Conservation (phyloP, 257 asterid genomes). For the Solanum bulbocastanum region DNA sequence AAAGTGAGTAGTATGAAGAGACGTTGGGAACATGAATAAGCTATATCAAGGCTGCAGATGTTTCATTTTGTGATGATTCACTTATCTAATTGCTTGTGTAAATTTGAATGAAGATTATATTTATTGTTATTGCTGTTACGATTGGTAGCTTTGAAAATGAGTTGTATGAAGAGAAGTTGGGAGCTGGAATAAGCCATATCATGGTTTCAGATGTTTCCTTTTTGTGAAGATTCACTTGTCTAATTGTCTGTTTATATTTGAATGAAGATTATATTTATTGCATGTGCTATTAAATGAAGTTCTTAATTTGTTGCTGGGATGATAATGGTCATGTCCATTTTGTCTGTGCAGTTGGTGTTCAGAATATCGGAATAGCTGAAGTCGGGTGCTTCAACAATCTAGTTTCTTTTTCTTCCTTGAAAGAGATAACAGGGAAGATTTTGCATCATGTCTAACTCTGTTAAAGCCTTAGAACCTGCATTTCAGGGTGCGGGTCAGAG, state of each 20-base stretch:
- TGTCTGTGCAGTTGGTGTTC: conserved; percentile 12
- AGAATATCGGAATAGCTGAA: conserved; percentile 5
- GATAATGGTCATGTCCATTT: not conserved
- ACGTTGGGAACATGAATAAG: not conserved
- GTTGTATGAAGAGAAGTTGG: not conserved
- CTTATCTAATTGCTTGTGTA: not conserved
- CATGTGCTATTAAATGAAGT: not conserved
- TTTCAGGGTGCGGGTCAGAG: conserved; percentile 91
- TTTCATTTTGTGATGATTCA: not conserved
- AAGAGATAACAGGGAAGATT: conserved; percentile 13
- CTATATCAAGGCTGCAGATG: not conserved
- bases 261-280: not conserved
- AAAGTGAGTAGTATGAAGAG: not conserved
- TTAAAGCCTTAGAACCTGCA: conserved; percentile 86
- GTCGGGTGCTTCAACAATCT: conserved; percentile 13
- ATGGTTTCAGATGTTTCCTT: not conserved
- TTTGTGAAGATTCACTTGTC: not conserved
- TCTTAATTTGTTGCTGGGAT: not conserved
- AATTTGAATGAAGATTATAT: not conserved
- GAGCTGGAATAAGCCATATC: not conserved
- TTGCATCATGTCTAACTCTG: conserved; percentile 54
- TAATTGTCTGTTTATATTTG: not conserved
- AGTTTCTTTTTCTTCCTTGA: conserved; percentile 3
- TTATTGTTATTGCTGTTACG: not conserved
- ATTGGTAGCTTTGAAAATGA: not conserved